A percentile compares a stretch with the other conserved stretches of the same genome.
These are phyloP conservation scores for Naganishia sp. DNA, from an alignment of 1,284 basidiomycete genomes.

Conservation along the genomic window DNA sequence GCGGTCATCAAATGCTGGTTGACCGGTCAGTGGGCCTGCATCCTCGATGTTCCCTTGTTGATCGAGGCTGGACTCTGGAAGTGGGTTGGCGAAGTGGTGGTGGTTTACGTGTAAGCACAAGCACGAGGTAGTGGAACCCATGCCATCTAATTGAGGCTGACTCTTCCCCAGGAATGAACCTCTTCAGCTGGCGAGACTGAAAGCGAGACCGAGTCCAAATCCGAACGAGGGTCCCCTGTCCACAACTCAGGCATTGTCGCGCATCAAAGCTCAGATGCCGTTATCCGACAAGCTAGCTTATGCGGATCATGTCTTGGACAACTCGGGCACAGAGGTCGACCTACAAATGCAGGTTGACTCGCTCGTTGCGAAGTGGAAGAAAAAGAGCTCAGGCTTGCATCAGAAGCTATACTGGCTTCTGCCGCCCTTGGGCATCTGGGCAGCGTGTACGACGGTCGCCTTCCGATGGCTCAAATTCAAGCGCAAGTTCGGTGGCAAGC, in stretches of 20 bases:
- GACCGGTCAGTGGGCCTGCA: constrained; percentile 71
- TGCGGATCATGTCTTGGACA: constrained; percentile 86
- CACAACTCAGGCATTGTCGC: constrained; percentile 61
- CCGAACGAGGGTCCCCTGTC: constrained; percentile 60
- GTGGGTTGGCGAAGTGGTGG: constrained; percentile 77
- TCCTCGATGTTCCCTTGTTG: constrained; percentile 90
- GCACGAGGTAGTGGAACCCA: background rate
- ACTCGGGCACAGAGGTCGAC: constrained; percentile 72
- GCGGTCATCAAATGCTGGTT: constrained; percentile 73
- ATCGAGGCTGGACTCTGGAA: constrained; percentile 87
- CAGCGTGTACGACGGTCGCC: constrained; percentile 12
- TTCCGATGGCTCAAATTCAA: constrained; percentile 14
- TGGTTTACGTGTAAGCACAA: constrained; percentile 67
- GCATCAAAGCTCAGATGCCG: constrained; percentile 78
- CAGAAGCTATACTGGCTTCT: constrained; percentile 74
- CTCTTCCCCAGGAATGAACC: constrained; percentile 60
- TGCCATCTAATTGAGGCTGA: constrained; percentile 51
- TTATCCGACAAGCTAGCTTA: constrained; percentile 76
- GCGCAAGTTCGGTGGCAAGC: constrained; percentile 8
- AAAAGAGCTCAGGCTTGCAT: constrained; percentile 57
- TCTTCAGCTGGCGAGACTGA: constrained; percentile 76
- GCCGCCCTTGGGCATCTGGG: constrained; percentile 67
- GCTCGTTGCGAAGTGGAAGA: constrained; percentile 64
- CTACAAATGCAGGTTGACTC: constrained; percentile 69
- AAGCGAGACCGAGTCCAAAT: constrained; percentile 63